Conservation (phyloP, 1,284 basidiomycete genomes). For the Puccinia polysora region DNA sequence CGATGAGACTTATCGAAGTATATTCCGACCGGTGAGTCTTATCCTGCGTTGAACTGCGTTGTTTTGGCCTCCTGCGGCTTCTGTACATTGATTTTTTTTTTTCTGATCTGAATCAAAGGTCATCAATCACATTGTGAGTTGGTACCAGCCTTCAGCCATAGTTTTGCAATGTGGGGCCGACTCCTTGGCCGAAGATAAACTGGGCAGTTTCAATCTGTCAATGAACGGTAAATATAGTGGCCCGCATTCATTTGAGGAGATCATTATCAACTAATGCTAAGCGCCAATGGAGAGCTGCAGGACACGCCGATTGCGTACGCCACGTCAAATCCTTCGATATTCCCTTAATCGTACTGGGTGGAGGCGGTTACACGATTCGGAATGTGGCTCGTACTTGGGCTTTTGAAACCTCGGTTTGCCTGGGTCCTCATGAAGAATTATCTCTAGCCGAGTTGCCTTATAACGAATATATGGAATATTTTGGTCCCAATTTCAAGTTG, state of each 20-base stretch:
- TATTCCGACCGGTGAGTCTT: conserved; percentile 78
- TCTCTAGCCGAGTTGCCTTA: conserved; percentile 58
- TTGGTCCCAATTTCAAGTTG: conserved; percentile 87
- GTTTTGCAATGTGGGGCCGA: conserved; percentile 95
- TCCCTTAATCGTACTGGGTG: conserved; percentile 85
- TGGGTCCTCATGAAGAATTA: conserved; percentile 68
- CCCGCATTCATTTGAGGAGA: not conserved
- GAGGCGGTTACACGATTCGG: conserved; percentile 85
- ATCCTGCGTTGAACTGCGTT: too few species aligned
- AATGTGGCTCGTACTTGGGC: conserved; percentile 94
- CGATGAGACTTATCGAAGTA: conserved; percentile 66
- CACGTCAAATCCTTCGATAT: conserved; percentile 78
- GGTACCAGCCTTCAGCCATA: conserved; percentile 80
- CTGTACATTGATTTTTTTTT: not conserved
- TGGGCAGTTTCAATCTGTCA: conserved; percentile 92
- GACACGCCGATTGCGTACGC: conserved; percentile 80
- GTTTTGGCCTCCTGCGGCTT: not conserved
- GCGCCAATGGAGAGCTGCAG: conserved; percentile 51
- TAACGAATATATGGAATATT: conserved; percentile 66
- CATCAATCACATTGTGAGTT: conserved; percentile 78
- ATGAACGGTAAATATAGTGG: conserved; percentile 65
- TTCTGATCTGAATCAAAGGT: conserved; percentile 58
- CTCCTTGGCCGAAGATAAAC: conserved; percentile 87
- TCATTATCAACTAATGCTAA: not conserved
- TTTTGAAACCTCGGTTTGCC: conserved; percentile 89